phyloP scores from a whole-genome alignment of 495 filamentous ascomycete species.

The Penicillium desertorum region DNA sequence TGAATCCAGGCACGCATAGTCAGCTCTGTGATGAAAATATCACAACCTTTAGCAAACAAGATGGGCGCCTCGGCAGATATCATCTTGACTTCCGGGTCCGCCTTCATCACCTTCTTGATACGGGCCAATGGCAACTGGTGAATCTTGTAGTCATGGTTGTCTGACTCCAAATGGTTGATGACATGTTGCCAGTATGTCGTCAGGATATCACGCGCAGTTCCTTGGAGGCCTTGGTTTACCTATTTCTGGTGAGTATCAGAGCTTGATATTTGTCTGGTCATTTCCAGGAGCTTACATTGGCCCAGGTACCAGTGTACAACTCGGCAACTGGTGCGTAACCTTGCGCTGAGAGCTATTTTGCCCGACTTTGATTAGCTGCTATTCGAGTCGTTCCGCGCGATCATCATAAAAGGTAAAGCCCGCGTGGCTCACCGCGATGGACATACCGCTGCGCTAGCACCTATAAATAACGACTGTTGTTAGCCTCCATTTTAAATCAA shows the following conservation, averaged over 20 bases:
- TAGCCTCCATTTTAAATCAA: conserved; percentile 11
- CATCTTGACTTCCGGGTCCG: conserved; percentile 99
- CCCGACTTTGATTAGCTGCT: conserved; percentile 14
- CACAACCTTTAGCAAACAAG: conserved; percentile 96
- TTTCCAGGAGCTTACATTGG: conserved; percentile 64
- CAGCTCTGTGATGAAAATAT: conserved; percentile 98
- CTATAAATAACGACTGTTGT: conserved; percentile 38
- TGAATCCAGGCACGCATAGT: conserved; percentile 99
- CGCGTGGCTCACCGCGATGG: not conserved
- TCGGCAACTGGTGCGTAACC: conserved; percentile 82
- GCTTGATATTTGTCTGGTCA: conserved; percentile 12
- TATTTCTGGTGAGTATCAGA: conserved; percentile 35
- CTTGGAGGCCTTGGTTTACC: conserved; percentile 94
- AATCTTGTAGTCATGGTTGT: conserved; percentile 96
- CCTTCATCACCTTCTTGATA: conserved; percentile 99
- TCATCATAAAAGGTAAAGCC: conserved; percentile 1
- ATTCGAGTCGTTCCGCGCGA: not conserved
- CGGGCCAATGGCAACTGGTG: conserved; percentile 93
- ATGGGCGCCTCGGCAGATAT: conserved; percentile 98
- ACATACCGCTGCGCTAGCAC: conserved; percentile 79
- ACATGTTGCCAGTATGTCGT: conserved; percentile 99
- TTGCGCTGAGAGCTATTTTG: conserved; percentile 63
- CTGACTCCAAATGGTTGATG: conserved; percentile 89
- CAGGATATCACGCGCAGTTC: conserved; percentile 91
- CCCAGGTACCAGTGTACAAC: conserved; percentile 90